Percentiles rank a stretch among this genome's conserved stretches.
These are phyloP conservation scores for Cercis canadensis DNA, from an alignment of 306 rosid genomes.

Conservation along the genomic window DNA sequence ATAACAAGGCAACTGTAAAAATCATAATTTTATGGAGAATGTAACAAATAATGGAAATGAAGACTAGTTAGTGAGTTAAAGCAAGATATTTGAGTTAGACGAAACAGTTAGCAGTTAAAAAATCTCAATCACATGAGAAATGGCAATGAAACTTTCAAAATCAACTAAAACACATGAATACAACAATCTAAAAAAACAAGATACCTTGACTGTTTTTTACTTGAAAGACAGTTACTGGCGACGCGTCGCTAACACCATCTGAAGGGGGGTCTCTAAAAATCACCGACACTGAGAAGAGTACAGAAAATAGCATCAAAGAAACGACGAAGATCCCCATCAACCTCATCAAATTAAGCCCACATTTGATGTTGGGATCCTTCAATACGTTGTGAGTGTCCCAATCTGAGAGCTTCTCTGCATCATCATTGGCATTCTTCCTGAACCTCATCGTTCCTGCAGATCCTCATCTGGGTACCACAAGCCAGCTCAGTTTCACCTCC, in stretches of 20 bases:
- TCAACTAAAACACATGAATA: slow-evolving; percentile 1
- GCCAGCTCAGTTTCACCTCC: background rate
- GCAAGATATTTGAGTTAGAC: background rate
- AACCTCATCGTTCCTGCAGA: slow-evolving; percentile 54
- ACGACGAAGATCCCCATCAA: slow-evolving; percentile 66
- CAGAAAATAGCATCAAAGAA: slow-evolving; percentile 68
- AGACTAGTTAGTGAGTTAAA: background rate
- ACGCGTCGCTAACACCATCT: slow-evolving; percentile 53
- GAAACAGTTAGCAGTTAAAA: background rate
- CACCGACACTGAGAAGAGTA: slow-evolving; percentile 68
- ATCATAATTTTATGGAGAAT: background rate
- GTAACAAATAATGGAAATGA: background rate
- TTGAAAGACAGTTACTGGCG: slow-evolving; percentile 37
- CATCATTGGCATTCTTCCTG: slow-evolving; percentile 40
- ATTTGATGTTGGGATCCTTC: slow-evolving; percentile 46
- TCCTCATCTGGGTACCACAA: slow-evolving; percentile 48
- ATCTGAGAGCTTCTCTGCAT: slow-evolving; percentile 31
- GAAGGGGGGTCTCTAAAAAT: slow-evolving; percentile 85
- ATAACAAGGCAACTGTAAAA: background rate
- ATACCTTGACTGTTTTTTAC: slow-evolving; percentile 47
- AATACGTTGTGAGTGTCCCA: slow-evolving; percentile 37
- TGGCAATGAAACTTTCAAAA: background rate
- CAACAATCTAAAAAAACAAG: background rate
- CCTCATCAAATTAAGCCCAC: slow-evolving; percentile 51
- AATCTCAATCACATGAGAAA: background rate